Evolutionary conservation across 2,329 filamentous ascomycete species (phyloP), one percentile per base, ranked within the genome.

Genomic region (Thelonectria discophora): DNA sequence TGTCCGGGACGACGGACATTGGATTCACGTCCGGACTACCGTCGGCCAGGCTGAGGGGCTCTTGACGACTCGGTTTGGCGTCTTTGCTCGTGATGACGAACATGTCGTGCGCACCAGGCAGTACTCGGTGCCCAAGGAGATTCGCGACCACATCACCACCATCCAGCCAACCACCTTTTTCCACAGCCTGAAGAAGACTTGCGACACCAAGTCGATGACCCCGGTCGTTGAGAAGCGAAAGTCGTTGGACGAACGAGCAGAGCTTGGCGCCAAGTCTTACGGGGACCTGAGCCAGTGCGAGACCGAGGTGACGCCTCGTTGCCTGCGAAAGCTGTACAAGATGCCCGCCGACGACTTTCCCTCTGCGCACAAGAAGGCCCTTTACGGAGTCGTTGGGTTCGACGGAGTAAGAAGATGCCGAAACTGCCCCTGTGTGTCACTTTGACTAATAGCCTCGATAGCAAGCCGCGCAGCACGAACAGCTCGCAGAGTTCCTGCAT

Each of bases 321-420:
- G 82, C 32, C 61, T 84, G 5, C 75, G 77, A 40, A 74, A 78
- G 7, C 68, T 83, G 13, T 84, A 84, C 71, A 77, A 78, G 3
- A 76, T 84, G 24, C 74, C 73, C 24, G 30, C 43, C 15, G 61
- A 73, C 9, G 73, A 77, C 27, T 87, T 89, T 9, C 78, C 84
- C 8, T 87, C 75, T 20, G 84, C 88, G 11, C 85, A 80, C 69
- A 86, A 81, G 21, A 89, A 78, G 0, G 89, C 89, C 58, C 85
- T 82, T 60, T 85, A 89, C 52, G 90, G 89, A n/a, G 87, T 92
- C 17, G 67, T 68, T 18, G 81, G 80, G 5, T 84, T 82, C 62
- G 66, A 77, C 0, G 73, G 76, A 39, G 79, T 78, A 67, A 65
- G 27, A 67, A 65, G 27, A 32, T 6, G 24, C 3, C 15, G 34